phyloP scores from a whole-genome alignment of 441 rosid species.

The Jatropha multifida region DNA sequence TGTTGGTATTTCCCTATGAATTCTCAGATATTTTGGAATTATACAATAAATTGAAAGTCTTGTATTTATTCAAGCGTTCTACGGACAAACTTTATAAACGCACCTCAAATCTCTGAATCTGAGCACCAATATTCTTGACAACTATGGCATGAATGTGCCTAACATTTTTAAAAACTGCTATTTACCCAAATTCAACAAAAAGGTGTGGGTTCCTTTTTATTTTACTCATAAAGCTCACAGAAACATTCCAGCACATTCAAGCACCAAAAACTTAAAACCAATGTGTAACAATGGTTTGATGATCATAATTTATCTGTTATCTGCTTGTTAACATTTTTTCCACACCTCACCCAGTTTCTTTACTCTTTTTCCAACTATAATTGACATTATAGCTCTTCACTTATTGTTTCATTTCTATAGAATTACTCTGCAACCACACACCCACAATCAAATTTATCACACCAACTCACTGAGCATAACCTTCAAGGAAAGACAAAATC shows the following conservation, averaged over 20 bases:
- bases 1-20: background rate
- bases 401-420: background rate
- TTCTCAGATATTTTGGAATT: background rate
- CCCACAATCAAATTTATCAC: background rate
- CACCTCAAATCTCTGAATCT: background rate
- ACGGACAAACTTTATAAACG: background rate
- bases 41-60: background rate
- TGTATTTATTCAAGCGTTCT: background rate
- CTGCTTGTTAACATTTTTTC: background rate
- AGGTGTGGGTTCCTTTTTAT: background rate
- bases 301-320: background rate
- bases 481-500: background rate
- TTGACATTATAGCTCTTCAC: background rate
- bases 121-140: background rate
- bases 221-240: background rate
- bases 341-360: background rate
- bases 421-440: background rate
- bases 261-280: background rate
- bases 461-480: background rate
- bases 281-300: background rate
- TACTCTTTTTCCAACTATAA: background rate
- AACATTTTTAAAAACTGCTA: background rate
- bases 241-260: background rate
- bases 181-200: background rate
- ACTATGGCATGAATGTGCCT: background rate